These are phyloP conservation scores for Hypomontagnella monticulosa DNA, from an alignment of 495 filamentous ascomycete genomes.

Conservation along the genomic window DNA sequence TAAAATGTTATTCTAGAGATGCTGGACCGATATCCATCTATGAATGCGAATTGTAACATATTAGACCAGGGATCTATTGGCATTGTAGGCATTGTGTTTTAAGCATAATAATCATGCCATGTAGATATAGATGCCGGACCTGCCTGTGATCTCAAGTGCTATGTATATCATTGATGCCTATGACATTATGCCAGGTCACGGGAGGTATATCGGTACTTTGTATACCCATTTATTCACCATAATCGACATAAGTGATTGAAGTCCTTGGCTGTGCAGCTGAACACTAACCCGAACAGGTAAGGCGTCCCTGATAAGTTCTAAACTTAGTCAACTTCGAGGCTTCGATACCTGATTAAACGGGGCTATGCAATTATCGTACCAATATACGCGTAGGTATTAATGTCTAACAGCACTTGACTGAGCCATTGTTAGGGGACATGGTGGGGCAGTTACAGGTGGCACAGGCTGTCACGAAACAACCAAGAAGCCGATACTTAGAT, in stretches of 20 bases:
- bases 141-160: too few species aligned
- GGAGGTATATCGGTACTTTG: too few species aligned
- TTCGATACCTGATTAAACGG: not conserved
- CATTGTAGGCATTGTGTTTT: conserved; percentile 24
- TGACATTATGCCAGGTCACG: too few species aligned
- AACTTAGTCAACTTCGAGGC: conserved; percentile 5
- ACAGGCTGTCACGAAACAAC: conserved; percentile 39
- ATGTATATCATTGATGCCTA: too few species aligned
- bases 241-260: too few species aligned
- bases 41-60: conserved; percentile 23
- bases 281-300: conserved; percentile 9
- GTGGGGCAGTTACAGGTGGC: conserved; percentile 39
- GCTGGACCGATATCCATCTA: conserved; percentile 12
- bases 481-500: not conserved
- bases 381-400: not conserved
- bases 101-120: conserved; percentile 1
- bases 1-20: conserved; percentile 4
- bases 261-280: conserved; percentile 2
- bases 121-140: not conserved
- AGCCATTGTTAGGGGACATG: conserved; percentile 22
- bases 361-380: not conserved
- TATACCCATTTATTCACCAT: too few species aligned
- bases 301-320: not conserved
- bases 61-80: conserved; percentile 16
- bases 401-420: too few species aligned